These are phyloP conservation scores for Quercus dentata DNA, from an alignment of 306 rosid species.

Conservation along the genomic window DNA sequence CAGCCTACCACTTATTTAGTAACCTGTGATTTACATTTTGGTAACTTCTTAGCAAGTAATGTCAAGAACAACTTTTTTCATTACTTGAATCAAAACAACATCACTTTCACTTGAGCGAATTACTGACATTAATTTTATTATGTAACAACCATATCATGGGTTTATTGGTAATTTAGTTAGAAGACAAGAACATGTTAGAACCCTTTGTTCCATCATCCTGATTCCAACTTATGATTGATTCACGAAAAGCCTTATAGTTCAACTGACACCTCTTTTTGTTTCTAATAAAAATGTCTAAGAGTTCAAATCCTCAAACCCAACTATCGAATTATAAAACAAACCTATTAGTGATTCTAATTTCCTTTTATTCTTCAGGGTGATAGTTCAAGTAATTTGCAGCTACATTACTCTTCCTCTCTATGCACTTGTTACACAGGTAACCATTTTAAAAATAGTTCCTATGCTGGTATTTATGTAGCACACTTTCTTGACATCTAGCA, in stretches of 20 bases:
- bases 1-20: not conserved
- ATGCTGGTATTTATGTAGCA: not conserved
- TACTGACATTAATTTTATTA: no score
- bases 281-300: no score
- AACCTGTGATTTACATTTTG: no score
- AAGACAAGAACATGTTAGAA: not conserved
- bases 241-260: accelerated
- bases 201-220: not conserved
- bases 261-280: no score
- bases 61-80: no score
- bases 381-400: constrained; percentile 35
- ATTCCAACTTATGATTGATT: not conserved
- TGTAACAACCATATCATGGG: no score
- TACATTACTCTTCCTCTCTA: constrained; percentile 43
- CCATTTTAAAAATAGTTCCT: not conserved
- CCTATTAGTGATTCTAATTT: not conserved
- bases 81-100: no score
- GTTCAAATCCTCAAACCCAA: no score
- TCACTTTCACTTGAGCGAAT: no score
- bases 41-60: no score
- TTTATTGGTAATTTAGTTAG: no score
- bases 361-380: constrained; percentile 14
- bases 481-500: not conserved
- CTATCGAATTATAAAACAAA: no score
- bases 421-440: constrained; percentile 45